Percentiles rank a stretch among this genome's conserved stretches.
Evolutionary conservation across 495 filamentous ascomycete species (phyloP).

Genomic region (Filosporella fistucella): DNA sequence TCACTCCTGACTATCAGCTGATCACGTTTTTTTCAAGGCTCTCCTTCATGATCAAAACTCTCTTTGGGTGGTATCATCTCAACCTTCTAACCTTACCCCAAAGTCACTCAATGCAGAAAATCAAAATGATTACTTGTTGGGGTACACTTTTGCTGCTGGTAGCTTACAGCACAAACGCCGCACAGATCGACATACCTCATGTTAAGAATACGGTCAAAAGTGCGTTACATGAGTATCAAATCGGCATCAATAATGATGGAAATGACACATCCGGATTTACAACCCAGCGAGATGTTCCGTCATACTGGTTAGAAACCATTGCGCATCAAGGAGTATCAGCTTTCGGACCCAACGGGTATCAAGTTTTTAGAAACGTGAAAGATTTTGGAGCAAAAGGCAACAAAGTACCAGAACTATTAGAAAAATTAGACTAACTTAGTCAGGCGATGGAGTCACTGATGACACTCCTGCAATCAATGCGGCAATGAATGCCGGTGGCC

Average conservation of each 20-base stretch:
- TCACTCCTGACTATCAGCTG: no score
- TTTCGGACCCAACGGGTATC: conserved; percentile 19
- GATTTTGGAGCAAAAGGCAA: conserved; percentile 20
- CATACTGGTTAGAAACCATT: conserved; percentile 30
- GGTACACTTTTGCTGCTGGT: neutral
- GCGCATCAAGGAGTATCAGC: conserved; percentile 26
- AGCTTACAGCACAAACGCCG: neutral
- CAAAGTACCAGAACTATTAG: neutral
- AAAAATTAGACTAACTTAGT: neutral
- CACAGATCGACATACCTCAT: neutral
- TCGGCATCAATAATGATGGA: neutral
- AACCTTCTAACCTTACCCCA: neutral
- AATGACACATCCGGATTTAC: neutral
- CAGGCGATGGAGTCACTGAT: conserved; percentile 68
- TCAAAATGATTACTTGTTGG: neutral
- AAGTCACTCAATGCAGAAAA: neutral
- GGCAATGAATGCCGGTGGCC: conserved; percentile 46
- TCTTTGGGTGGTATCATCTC: no score
- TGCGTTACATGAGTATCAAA: neutral
- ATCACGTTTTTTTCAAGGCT: no score
- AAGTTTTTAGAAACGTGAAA: conserved; percentile 21
- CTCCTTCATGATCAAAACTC: no score
- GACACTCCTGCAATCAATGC: conserved; percentile 68
- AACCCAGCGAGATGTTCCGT: conserved; percentile 30
- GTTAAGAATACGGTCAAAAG: neutral